These are phyloP conservation scores for Batkoa obscura DNA, from an alignment of 371 early-diverging fungal species.

Conservation along the genomic window DNA sequence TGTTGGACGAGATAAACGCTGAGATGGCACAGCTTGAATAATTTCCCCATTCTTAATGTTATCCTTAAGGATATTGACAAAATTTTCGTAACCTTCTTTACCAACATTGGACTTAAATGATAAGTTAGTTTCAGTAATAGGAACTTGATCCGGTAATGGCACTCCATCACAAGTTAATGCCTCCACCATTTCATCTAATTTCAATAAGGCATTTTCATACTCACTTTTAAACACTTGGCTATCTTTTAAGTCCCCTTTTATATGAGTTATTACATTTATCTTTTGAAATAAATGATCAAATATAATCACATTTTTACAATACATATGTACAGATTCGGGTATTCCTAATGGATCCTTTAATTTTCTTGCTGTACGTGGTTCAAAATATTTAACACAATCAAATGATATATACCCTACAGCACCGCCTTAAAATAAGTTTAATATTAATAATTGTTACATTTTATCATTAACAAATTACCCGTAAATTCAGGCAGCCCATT, in stretches of 20 bases:
- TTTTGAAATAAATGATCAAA: constrained; percentile 86
- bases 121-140: constrained; percentile 19
- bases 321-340: constrained; percentile 81
- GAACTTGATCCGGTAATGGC: constrained; percentile 30
- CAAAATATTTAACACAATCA: constrained; percentile 92
- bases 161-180: constrained; percentile 21
- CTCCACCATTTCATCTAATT: constrained; percentile 37
- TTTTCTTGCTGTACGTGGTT: constrained; percentile 59
- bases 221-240: constrained; percentile 28
- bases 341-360: constrained; percentile 68
- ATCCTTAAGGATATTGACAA: constrained; percentile 69
- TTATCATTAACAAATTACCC: constrained; percentile 19
- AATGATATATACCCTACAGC: constrained; percentile 92
- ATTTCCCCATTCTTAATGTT: constrained; percentile 90
- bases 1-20: constrained; percentile 69
- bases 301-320: constrained; percentile 81
- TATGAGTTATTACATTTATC: constrained; percentile 77
- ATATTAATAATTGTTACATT: not conserved
- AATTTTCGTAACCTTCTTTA: constrained; percentile 66
- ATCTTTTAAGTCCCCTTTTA: constrained; percentile 40
- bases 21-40: constrained; percentile 91
- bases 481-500: constrained; percentile 75
- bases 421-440: constrained; percentile 35
- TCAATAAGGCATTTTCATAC: constrained; percentile 39
- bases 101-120: constrained; percentile 65